Percentiles rank a stretch among this genome's conserved stretches.
These are phyloP conservation scores for Melastoma candidum DNA, from an alignment of 441 rosid species.

Conservation along the genomic window DNA sequence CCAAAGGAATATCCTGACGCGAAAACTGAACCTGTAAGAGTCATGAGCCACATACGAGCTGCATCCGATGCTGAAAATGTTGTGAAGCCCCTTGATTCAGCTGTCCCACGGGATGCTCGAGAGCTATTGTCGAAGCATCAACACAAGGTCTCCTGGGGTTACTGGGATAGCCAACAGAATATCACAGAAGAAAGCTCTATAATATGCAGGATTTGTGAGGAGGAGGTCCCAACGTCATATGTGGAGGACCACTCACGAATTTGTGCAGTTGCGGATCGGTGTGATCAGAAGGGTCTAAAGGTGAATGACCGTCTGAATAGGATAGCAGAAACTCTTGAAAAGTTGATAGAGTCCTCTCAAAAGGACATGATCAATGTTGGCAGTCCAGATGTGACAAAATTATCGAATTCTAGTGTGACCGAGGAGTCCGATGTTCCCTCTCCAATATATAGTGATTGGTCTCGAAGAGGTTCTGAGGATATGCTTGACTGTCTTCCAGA, in stretches of 20 bases:
- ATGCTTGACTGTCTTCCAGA: slow-evolving; percentile 96
- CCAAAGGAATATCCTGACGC: slow-evolving; percentile 36
- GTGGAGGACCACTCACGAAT: slow-evolving; percentile 80
- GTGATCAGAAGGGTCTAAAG: slow-evolving; percentile 59
- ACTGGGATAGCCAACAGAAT: slow-evolving; percentile 56
- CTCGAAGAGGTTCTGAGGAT: slow-evolving; percentile 92
- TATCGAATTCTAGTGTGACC: slow-evolving; percentile 72
- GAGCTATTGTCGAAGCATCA: slow-evolving; percentile 66
- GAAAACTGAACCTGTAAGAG: slow-evolving; percentile 41
- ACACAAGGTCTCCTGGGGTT: slow-evolving; percentile 84
- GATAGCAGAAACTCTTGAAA: slow-evolving; percentile 72
- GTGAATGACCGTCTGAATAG: slow-evolving; percentile 61
- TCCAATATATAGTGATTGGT: slow-evolving; percentile 96
- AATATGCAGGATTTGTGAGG: slow-evolving; percentile 82
- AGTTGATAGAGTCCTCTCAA: slow-evolving; percentile 65
- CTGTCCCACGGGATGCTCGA: slow-evolving; percentile 45
- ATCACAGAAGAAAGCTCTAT: slow-evolving; percentile 42
- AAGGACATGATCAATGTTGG: slow-evolving; percentile 57
- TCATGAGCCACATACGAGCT: slow-evolving; percentile 26
- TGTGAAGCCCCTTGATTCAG: slow-evolving; percentile 35
- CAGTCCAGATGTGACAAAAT: slow-evolving; percentile 46
- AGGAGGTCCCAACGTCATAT: slow-evolving; percentile 57
- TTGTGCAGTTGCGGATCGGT: slow-evolving; percentile 85
- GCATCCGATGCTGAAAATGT: slow-evolving; percentile 33
- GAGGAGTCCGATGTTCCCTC: slow-evolving; percentile 86